Base-by-base conservation (phyloP, 2,329 filamentous ascomycete genomes). In the Ceratocystis destructans region DNA sequence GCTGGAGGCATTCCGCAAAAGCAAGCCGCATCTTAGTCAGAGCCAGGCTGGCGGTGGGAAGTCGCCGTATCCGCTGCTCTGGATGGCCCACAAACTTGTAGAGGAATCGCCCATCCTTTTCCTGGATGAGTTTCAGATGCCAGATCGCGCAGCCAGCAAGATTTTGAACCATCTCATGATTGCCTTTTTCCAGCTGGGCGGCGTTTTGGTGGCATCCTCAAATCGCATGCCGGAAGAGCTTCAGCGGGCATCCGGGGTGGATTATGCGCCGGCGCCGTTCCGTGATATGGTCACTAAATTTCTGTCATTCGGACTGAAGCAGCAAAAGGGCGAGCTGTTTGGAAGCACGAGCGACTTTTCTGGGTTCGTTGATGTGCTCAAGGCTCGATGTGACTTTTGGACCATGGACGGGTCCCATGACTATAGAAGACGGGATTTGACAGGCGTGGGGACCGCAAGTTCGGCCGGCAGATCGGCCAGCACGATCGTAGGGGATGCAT, bases 171-270 rank as follows among this genome's bases (percentile, higher is more conserved):
- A 88, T 71, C 79, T 94, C 1, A 86, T 94, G 73, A 89, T 88
- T 5, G 81, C 82, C 1, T 93, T 93, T 76, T 93, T 93, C 72
- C 88, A 92, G 69, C 79, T 93, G 2, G 89, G 89, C 0, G 89
- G 89, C 6, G 89, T 94, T 0, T 77, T 94, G 17, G 80, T 94
- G 46, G 89, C 88, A 0, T 91, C 88, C 0, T 90, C 87, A 3
- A 94, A 94, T 73, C 83, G 89, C 6, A 88, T 93, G 85, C 89
- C 89, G 0, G 89, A 93, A 71, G 89, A 92, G 72, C 74, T 94
- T 62, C 86, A 83, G 59, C 90, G 89, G 70, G 89, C 88, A 0
- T 84, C 84, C 1, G 89, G 89, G 0, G 80, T 87, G 28, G 83
- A 88, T 69, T 90, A 88, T 71, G 76, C 79, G 10, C 78, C 82